Evolutionary conservation across 2,329 filamentous ascomycete species (phyloP), one percentile per base, ranked within the genome.

Genomic region (Penicillium sp.): DNA sequence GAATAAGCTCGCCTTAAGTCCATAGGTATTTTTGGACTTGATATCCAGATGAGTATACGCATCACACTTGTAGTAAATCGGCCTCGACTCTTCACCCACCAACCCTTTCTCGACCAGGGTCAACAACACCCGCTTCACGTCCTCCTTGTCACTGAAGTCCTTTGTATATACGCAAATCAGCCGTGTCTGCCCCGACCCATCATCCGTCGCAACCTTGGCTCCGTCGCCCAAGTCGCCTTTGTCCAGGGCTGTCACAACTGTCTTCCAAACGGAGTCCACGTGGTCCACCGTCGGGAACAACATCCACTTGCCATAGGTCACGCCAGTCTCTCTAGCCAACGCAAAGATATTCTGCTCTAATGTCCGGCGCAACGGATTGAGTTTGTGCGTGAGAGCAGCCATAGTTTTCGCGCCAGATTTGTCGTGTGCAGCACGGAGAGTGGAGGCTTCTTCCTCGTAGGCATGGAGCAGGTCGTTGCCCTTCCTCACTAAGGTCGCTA

Each of bases 11-110:
- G 88, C 83, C 68, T 81, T 84, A 59, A 92, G 75, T 1, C 83
- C 83, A 82, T 85, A 91, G 0, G 81, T 74, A 70, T 92, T 92
- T 0, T 81, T 81, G 11, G 78, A 80, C 16, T 80, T 80, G 58
- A 92, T 85, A 3, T 85, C 85, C 30, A 92, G 77, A 71, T 89
- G 84, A 1, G 89, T 91, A 70, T 84, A 91, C 0, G 85, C 87
- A 79, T 92, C 89, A 68, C 84, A 85, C 71, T 96, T 96, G 79
- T 96, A 96, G 73, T 91, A 94, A 53, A 95, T 87, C 0, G 81
- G 78, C 49, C 78, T 52, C 65, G 76, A 22, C 14, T 70, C 68
- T 26, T 65, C 62, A 6, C 71, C 68, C 16, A 89, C 80, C 40
- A 95, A 77, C 7, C 83, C 86, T 60, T 93, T 78, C 58, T 87